Percentiles rank a stretch among this genome's conserved stretches.
phyloP scores from a whole-genome alignment of 2,329 filamentous ascomycete genomes.

The Zelopaecilomyces penicillatus region DNA sequence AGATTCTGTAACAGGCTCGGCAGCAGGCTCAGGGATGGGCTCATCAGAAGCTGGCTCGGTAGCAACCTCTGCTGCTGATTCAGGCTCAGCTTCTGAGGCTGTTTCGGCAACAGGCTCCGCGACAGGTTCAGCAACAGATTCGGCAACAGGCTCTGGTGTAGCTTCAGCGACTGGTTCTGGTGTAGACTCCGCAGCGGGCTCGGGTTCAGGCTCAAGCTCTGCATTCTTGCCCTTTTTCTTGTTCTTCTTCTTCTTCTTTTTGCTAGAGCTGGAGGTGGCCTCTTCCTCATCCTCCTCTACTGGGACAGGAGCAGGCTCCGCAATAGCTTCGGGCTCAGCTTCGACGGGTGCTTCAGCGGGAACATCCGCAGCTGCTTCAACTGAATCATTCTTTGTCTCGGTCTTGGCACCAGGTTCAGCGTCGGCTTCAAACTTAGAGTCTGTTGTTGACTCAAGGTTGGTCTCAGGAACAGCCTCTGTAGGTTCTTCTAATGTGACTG shows the following conservation, averaged over 20 bases:
- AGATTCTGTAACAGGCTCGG: too few relatives aligned
- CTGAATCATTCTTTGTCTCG: conserved; percentile 5
- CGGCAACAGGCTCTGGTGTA: conserved; percentile 2
- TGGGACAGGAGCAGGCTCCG: conserved; percentile 3
- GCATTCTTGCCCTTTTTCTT: too few relatives aligned
- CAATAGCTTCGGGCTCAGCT: conserved; percentile 5
- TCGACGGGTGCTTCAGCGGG: neutral
- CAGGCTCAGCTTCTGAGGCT: neutral
- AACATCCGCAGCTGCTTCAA: conserved; percentile 4
- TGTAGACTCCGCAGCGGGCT: too few relatives aligned
- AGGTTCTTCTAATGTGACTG: neutral
- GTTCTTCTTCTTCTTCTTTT: too few relatives aligned
- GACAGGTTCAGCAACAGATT: conserved; percentile 5
- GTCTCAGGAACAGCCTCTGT: neutral
- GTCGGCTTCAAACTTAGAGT: neutral
- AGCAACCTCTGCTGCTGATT: conserved; percentile 1
- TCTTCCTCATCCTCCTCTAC: neutral
- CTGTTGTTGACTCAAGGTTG: neutral
- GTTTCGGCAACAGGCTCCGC: conserved; percentile 3
- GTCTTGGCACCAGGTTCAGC: conserved; percentile 1
- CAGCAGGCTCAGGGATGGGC: too few relatives aligned
- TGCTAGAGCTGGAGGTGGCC: too few relatives aligned
- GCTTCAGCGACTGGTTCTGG: conserved; percentile 2
- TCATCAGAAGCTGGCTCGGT: neutral
- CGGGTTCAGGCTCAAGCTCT: too few relatives aligned